These are phyloP conservation scores for Elsinoe perseae DNA, from an alignment of 2,329 filamentous ascomycete genomes.

Conservation along the genomic window DNA sequence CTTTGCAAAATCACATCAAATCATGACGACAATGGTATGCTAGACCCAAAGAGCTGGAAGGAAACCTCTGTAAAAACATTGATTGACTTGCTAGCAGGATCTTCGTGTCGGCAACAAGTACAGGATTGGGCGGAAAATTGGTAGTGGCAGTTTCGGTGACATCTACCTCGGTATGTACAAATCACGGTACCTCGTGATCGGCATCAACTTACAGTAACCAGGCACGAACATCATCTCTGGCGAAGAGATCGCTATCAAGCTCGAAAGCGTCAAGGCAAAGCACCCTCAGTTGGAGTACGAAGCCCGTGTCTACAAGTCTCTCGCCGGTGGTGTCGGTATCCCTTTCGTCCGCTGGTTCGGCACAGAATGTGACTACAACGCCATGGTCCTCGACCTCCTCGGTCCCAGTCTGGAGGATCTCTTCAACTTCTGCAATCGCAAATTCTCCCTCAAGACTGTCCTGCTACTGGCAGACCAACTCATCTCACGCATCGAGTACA, in stretches of 20 bases:
- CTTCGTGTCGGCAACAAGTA: constrained; percentile 99
- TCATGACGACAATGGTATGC: constrained; percentile 57
- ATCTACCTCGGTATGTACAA: constrained; percentile 70
- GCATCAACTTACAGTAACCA: constrained; percentile 27
- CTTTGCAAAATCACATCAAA: constrained; percentile 21
- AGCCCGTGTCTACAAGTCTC: constrained; percentile 80
- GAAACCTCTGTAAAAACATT: constrained; percentile 27
- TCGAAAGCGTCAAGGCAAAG: constrained; percentile 99
- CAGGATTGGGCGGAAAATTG: constrained; percentile 98
- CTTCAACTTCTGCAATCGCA: constrained; percentile 99
- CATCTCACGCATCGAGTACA: constrained; percentile 99
- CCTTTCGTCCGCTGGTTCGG: constrained; percentile 99
- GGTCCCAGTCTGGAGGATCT: constrained; percentile 93
- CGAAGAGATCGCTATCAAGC: constrained; percentile 99
- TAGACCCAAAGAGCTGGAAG: constrained; percentile 23
- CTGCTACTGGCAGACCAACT: constrained; percentile 93
- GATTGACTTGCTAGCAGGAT: constrained; percentile 56
- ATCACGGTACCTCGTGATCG: neutral
- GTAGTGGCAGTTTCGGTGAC: constrained; percentile 93
- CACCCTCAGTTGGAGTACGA: constrained; percentile 98
- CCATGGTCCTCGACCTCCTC: constrained; percentile 96
- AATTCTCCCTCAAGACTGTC: constrained; percentile 98
- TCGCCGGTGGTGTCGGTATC: constrained; percentile 94
- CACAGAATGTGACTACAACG: constrained; percentile 99
- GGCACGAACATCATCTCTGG: constrained; percentile 99